A percentile compares a stretch with the other conserved stretches of the same genome.
Conservation (phyloP, 2,329 filamentous ascomycete species). For the Corinectria fuckeliana region DNA sequence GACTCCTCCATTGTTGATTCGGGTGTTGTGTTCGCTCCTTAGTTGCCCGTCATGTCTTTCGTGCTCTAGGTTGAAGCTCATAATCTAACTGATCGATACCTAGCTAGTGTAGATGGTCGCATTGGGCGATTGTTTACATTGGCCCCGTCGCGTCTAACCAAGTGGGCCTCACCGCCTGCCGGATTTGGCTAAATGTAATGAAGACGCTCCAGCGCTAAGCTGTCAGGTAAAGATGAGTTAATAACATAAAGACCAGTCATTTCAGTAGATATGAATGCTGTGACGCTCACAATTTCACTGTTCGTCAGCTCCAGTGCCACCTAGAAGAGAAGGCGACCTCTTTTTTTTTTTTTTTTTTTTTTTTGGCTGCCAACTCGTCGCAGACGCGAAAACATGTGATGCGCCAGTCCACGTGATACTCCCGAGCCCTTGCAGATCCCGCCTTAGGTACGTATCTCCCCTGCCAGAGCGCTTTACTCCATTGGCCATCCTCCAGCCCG, state of each 20-base stretch:
- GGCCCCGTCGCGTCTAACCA: constrained; percentile 29
- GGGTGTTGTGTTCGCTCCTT: background rate
- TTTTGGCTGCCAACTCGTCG: background rate
- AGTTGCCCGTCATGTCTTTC: constrained; percentile 19
- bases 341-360: too few species aligned
- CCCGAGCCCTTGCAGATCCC: background rate
- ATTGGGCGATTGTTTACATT: constrained; percentile 38
- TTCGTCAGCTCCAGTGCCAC: too few species aligned
- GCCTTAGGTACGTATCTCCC: background rate
- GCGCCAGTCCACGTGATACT: constrained; percentile 4
- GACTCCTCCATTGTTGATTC: constrained; percentile 55
- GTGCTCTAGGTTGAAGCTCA: constrained; percentile 2
- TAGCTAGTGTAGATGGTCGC: constrained; percentile 24
- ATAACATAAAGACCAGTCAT: too few species aligned
- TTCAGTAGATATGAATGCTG: background rate
- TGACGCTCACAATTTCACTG: too few species aligned
- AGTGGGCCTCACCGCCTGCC: constrained; percentile 38
- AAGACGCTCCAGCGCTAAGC: background rate
- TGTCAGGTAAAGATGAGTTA: background rate
- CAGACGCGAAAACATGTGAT: constrained; percentile 28
- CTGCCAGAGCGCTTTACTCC: background rate
- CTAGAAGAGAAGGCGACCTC: background rate
- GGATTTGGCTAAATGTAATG: background rate
- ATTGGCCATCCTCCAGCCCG: constrained; percentile 30
- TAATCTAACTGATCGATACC: constrained; percentile 5